Evolutionary conservation across 176 grass and related monocot genomes (phyloP).

Genomic region (Rhynchospora tenuis): DNA sequence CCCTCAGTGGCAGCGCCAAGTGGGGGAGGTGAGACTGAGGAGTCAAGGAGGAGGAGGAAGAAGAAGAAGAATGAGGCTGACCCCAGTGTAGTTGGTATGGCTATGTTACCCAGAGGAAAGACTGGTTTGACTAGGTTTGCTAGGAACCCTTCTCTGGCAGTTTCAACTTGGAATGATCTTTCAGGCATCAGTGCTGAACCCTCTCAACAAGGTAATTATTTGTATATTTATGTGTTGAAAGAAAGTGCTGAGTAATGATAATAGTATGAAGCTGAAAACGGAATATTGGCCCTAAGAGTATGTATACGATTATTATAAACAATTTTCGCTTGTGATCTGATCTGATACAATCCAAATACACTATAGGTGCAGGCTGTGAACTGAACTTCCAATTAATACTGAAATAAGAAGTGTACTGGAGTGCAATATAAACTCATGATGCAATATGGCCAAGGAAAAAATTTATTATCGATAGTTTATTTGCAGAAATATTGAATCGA

Average conservation of each 20-base stretch:
- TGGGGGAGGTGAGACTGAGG: constrained; percentile 45
- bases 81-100: neutral
- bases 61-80: constrained; percentile 44
- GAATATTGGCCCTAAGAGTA: neutral
- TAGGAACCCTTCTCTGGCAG: neutral
- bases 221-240: neutral
- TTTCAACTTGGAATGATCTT: constrained; percentile 14
- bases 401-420: neutral
- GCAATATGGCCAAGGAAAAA: neutral
- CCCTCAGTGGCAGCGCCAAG: neutral
- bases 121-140: neutral
- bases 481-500: neutral
- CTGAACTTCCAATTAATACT: neutral
- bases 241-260: neutral
- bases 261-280: neutral
- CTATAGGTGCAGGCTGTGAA: neutral
- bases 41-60: constrained; percentile 36
- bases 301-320: neutral
- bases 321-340: neutral
- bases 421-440: neutral
- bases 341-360: neutral
- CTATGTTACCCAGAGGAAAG: neutral
- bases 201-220: constrained; percentile 2
- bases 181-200: neutral
- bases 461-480: neutral